These are phyloP conservation scores for Leishmania tropica DNA, from an alignment of 208 protist species.

Conservation along the genomic window DNA sequence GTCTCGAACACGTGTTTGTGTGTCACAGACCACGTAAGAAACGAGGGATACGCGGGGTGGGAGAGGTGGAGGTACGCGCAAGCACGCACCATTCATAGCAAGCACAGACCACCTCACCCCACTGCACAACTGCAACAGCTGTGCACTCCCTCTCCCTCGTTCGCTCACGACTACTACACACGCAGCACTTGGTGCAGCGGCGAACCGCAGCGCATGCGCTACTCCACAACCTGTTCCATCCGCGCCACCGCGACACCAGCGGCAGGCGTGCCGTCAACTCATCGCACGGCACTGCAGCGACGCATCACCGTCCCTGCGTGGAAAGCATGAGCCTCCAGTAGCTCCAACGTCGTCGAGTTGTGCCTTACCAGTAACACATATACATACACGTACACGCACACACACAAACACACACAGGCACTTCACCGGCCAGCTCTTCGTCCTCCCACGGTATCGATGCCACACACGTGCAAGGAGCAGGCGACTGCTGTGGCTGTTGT, in stretches of 20 bases:
- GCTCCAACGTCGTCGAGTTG: neutral
- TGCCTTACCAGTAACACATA: neutral
- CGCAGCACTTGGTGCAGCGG: neutral
- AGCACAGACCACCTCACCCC: neutral
- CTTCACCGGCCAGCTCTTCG: neutral
- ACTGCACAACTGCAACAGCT: neutral
- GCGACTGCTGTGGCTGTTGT: neutral
- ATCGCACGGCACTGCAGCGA: neutral
- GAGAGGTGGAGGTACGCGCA: neutral
- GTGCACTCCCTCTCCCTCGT: no score
- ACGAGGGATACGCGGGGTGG: neutral
- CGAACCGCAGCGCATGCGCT: neutral
- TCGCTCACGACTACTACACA: neutral
- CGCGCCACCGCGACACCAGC: neutral
- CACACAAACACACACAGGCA: no score
- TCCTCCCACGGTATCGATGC: neutral
- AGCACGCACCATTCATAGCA: neutral
- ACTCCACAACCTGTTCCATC: neutral
- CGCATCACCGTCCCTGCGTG: neutral
- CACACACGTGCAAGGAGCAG: neutral
- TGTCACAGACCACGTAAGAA: neutral
- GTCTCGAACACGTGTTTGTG: neutral
- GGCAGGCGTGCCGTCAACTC: neutral
- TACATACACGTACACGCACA: neutral
- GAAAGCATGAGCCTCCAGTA: neutral